Evolutionary conservation across 805 yeast genomes (phyloP).

Genomic region (Sugiyamaella boreocaroliniensis): DNA sequence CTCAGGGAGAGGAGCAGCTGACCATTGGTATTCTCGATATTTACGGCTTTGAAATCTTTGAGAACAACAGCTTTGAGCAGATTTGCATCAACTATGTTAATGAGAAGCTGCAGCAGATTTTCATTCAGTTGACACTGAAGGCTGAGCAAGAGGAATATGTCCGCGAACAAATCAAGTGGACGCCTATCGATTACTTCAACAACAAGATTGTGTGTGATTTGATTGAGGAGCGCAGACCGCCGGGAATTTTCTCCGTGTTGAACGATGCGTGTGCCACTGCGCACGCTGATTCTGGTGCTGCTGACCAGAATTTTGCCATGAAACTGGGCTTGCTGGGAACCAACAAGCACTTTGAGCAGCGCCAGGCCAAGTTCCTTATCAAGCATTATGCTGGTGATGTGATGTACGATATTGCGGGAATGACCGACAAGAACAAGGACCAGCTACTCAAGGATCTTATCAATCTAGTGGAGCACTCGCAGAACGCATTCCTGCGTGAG

Average conservation of each 20-base stretch:
- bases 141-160: conserved; percentile 98
- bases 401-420: conserved; percentile 75
- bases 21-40: conserved; percentile 86
- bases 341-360: conserved; percentile 82
- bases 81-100: conserved; percentile 92
- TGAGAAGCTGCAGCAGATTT: conserved; percentile 93
- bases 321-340: conserved; percentile 75
- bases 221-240: conserved; percentile 90
- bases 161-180: conserved; percentile 93
- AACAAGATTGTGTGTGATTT: conserved; percentile 94
- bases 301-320: conserved; percentile 93
- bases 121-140: conserved; percentile 89
- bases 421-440: conserved; percentile 97
- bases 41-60: conserved; percentile 94
- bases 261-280: conserved; percentile 98
- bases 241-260: conserved; percentile 92
- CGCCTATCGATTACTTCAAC: conserved; percentile 93
- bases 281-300: conserved; percentile 94
- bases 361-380: conserved; percentile 79
- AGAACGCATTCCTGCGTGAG: conserved; percentile 51
- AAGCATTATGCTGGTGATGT: conserved; percentile 99
- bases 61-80: conserved; percentile 91
- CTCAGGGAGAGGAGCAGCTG: conserved; percentile 46
- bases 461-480: conserved; percentile 67
- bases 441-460: conserved; percentile 82